phyloP scores from a whole-genome alignment of 2,329 filamentous ascomycete species.

The Fusarium coicis region DNA sequence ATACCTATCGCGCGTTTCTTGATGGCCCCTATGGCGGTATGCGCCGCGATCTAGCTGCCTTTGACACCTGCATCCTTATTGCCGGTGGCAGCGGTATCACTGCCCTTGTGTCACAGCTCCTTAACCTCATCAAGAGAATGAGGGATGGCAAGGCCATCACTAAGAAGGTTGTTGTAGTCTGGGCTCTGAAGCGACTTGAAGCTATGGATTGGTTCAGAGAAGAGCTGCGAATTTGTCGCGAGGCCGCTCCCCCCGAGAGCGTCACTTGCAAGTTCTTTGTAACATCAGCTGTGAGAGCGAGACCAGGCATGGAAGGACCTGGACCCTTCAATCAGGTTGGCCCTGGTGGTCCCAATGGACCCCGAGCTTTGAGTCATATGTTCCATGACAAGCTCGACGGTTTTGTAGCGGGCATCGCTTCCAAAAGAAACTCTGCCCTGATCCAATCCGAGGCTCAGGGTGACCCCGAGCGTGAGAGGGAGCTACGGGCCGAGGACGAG shows the following conservation, averaged over 20 bases:
- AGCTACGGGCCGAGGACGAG: slow-evolving; percentile 83
- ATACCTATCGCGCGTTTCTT: slow-evolving; percentile 91
- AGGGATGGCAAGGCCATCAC: slow-evolving; percentile 94
- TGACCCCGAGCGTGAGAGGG: slow-evolving; percentile 80
- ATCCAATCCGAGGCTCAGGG: slow-evolving; percentile 85
- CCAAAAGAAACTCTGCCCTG: slow-evolving; percentile 85
- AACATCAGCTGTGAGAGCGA: slow-evolving; percentile 69
- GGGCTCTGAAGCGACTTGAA: slow-evolving; percentile 90
- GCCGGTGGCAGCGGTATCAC: slow-evolving; percentile 96
- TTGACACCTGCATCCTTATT: slow-evolving; percentile 92
- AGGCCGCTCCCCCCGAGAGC: slow-evolving; percentile 86
- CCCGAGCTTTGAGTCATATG: slow-evolving; percentile 74
- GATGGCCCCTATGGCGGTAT: slow-evolving; percentile 97
- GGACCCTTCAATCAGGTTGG: slow-evolving; percentile 53
- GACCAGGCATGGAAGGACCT: slow-evolving; percentile 53
- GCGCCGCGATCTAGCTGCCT: slow-evolving; percentile 87
- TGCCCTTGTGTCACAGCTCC: slow-evolving; percentile 87
- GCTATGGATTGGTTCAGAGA: slow-evolving; percentile 98
- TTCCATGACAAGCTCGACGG: slow-evolving; percentile 90
- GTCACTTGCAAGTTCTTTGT: slow-evolving; percentile 96
- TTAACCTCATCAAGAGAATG: slow-evolving; percentile 97
- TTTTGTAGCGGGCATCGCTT: slow-evolving; percentile 86
- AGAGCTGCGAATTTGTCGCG: slow-evolving; percentile 89
- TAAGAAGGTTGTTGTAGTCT: slow-evolving; percentile 90
- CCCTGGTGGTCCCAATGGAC: slow-evolving; percentile 36